Percentiles rank a stretch among this genome's conserved stretches.
phyloP scores from a whole-genome alignment of 2,329 filamentous ascomycete species.

The Botrytis pseudocinerea region DNA sequence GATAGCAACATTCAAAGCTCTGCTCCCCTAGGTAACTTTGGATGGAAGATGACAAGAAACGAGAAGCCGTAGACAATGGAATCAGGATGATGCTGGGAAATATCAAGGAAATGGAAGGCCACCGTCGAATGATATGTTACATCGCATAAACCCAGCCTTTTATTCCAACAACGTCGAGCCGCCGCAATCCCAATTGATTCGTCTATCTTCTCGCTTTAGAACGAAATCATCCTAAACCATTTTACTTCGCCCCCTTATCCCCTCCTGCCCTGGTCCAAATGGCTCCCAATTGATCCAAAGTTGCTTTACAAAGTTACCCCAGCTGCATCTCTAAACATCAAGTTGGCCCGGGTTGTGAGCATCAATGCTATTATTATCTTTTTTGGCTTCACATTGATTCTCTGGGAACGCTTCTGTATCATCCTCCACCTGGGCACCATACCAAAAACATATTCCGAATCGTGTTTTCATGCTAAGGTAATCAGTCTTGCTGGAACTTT shows the following conservation, averaged over 20 bases:
- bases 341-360: constrained; percentile 17
- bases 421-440: constrained; percentile 12
- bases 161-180: constrained; percentile 11
- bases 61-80: background rate
- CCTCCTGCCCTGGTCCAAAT: constrained; percentile 4
- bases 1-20: background rate
- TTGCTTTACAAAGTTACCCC: background rate
- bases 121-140: constrained; percentile 20
- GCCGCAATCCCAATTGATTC: constrained; percentile 8
- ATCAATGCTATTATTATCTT: constrained; percentile 25
- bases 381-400: constrained; percentile 1
- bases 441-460: constrained; percentile 3
- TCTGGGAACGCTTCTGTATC: background rate
- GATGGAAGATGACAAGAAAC: background rate
- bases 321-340: constrained; percentile 23
- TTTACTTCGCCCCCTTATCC: constrained; percentile 22
- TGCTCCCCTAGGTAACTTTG: background rate
- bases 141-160: constrained; percentile 22
- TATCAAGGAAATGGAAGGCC: constrained; percentile 8
- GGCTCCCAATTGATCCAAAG: background rate
- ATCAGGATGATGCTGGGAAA: background rate
- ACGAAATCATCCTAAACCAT: constrained; percentile 18
- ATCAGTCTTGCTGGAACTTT: constrained; percentile 17
- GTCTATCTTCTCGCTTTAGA: background rate
- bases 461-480: constrained; percentile 10